Base-by-base conservation (phyloP, 345 rosid species). In the Eucalyptus fibrosa region DNA sequence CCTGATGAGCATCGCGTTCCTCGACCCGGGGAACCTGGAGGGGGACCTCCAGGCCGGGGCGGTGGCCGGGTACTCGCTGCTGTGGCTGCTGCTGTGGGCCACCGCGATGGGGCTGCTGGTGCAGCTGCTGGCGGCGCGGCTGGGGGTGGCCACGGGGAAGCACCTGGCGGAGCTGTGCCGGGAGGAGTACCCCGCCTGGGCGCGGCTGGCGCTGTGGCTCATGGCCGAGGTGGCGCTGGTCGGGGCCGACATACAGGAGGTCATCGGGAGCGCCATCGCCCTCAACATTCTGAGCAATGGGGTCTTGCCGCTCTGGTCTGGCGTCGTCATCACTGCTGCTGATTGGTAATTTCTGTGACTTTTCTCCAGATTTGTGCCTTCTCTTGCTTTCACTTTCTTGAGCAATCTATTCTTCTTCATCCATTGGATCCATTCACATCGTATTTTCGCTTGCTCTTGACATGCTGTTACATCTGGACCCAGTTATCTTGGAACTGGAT, bases 11-110 rank as follows among this genome's bases (percentile, higher is more conserved):
- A 93, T 93, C 7, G 94, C 94, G 30, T 93, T 93, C 82, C 92
- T 93, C 55, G 94, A 93, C 89, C 94, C 94, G 3, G 94, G 94
- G 18, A 93, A 93, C 89, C 90, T 93, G 87, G 94, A 93, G 56
- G 94, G 92, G 23, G 94, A 93, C 88, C 94, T 93, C 42, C 94
- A 93, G 91, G 91, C 94, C 10, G 94, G 94, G 11, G 94, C 94
- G 10, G 89, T 92, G 56, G 94, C 94, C 24, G 94, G 94, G 72
- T 93, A 93, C 92, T 92, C 94, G 30, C 88, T 93, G 85, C 92
- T 93, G 19, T 93, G 94, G 94, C 93, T 93, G 32, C 92, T 93
- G 47, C 32, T 93, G 44, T 93, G 93, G 94, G 93, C 94, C 49
- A 93, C 94, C 4, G 93, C 91, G 50, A 92, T 93, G 93, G 94